Base-by-base conservation (phyloP, 2,329 filamentous ascomycete genomes). In the Aspergillus sp. region DNA sequence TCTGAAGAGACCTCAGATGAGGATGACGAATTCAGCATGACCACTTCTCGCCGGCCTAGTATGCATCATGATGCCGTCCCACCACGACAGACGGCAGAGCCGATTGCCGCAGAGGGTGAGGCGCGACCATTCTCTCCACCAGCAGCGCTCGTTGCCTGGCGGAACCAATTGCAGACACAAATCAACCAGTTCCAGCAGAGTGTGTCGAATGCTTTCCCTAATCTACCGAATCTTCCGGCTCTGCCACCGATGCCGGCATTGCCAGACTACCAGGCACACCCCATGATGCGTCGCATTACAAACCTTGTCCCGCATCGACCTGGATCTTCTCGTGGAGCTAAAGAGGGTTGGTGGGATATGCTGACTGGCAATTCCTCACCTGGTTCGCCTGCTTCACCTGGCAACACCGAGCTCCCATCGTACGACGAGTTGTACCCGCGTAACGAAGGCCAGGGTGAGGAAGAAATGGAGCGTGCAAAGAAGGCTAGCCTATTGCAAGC, bases 401-500 rank as follows among this genome's bases (percentile, higher is more conserved):
- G 75, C 40, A 74, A 84, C 9, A 77, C 80, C 4, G 79, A 84
- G 33, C 90, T 90, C 8, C 90, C 90, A 9, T 84, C 90, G 0
- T 95, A 95, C 63, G 87, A 92, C 53, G 90, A 93, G 48, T 84
- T 95, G 27, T 95, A 86, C 70, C 90, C 89, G 5, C 70, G 72
- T 41, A 69, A 75, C 23, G 71, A 71, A 33, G 58, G 64, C 31
- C 65, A 65, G 21, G 72, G 70, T 15, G 58, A 58, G 55, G 72
- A 70, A 45, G 75, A 78, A 46, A 64, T 62, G 12, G 70, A 67
- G 39, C 75, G 75, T 27, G 65, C 77, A 6, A 79, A 80, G 57
- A 78, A 78, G 55, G 70, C 70, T 9, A 76, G 73, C n/a, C 64
- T 77, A 41, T 52, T 79, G 12, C 72, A 70, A 55, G 78, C 78